phyloP scores from a whole-genome alignment of 768 basidiomycete genomes.

The Lyophyllum atratum region DNA sequence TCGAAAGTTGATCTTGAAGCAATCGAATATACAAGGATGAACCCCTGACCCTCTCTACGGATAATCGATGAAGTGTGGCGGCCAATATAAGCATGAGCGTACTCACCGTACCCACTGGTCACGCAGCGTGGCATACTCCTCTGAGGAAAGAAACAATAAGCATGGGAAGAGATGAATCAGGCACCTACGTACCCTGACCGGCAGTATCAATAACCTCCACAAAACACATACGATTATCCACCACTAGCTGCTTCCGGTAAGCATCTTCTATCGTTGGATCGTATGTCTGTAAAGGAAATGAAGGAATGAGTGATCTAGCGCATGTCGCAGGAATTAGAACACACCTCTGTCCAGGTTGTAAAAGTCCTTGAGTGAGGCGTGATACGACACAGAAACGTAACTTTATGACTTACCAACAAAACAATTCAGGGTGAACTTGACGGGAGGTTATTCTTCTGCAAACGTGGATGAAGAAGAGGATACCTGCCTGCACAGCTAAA shows the following conservation, averaged over 20 bases:
- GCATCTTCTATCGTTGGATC: constrained; percentile 99
- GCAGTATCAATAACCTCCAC: constrained; percentile 98
- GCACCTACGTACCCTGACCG: constrained; percentile 76
- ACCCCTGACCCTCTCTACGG: constrained; percentile 92
- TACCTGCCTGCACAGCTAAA: constrained; percentile 86
- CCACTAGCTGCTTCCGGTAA: constrained; percentile 92
- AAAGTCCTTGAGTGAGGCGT: constrained; percentile 7
- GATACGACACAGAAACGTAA: constrained; percentile 11
- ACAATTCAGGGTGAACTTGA: constrained; percentile 91
- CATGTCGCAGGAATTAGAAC: constrained; percentile 14
- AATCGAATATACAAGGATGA: constrained; percentile 96
- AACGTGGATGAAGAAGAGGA: not conserved
- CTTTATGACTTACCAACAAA: constrained; percentile 77
- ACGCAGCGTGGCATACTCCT: constrained; percentile 95
- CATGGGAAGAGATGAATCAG: constrained; percentile 14
- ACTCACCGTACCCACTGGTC: constrained; percentile 98
- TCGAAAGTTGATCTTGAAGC: constrained; percentile 92
- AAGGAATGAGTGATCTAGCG: constrained; percentile 16
- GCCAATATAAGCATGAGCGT: constrained; percentile 11
- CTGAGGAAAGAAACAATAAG: constrained; percentile 40
- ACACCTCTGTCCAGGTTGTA: constrained; percentile 51
- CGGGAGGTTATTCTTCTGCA: constrained; percentile 11
- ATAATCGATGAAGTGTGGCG: constrained; percentile 5
- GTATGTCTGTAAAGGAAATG: constrained; percentile 65
- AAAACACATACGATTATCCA: constrained; percentile 94